Conservation (phyloP, 345 rosid genomes). For the Moricandia arvensis region DNA sequence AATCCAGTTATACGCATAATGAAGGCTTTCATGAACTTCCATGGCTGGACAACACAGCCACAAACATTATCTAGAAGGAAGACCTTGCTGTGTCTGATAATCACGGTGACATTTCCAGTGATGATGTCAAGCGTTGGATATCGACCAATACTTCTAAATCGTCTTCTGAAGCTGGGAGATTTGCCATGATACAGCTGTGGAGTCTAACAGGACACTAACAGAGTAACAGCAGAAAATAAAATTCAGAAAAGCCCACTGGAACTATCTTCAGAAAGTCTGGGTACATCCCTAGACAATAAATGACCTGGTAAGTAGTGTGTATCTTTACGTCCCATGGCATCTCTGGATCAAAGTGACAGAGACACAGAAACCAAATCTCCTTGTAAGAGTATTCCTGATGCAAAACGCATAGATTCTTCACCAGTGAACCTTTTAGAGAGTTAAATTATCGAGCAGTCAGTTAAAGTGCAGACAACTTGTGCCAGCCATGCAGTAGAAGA, state of each 20-base stretch:
- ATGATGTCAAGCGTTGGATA: constrained; percentile 21
- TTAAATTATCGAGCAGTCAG: constrained; percentile 38
- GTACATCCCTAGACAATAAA: not conserved
- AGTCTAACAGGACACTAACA: constrained; percentile 28
- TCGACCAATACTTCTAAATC: constrained; percentile 30
- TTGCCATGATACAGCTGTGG: constrained; percentile 35
- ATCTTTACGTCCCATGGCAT: constrained; percentile 17
- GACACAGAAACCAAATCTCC: constrained; percentile 39
- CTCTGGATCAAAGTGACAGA: constrained; percentile 32
- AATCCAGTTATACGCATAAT: constrained; percentile 23
- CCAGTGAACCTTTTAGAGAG: constrained; percentile 35
- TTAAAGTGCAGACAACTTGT: constrained; percentile 38
- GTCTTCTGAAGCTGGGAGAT: constrained; percentile 17
- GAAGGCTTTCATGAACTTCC: constrained; percentile 1
- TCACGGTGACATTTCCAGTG: constrained; percentile 24
- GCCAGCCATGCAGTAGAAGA: constrained; percentile 29
- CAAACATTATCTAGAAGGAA: constrained; percentile 13
- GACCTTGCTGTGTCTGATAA: constrained; percentile 30
- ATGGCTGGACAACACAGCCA: not conserved
- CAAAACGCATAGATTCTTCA: constrained; percentile 29
- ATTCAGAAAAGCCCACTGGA: constrained; percentile 39
- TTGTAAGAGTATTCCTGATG: constrained; percentile 28
- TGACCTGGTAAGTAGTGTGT: constrained; percentile 24
- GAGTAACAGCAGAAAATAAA: constrained; percentile 30
- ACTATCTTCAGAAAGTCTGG: not conserved